Evolutionary conservation across 257 asterid genomes (phyloP).

Genomic region (Penstemon barbatus): DNA sequence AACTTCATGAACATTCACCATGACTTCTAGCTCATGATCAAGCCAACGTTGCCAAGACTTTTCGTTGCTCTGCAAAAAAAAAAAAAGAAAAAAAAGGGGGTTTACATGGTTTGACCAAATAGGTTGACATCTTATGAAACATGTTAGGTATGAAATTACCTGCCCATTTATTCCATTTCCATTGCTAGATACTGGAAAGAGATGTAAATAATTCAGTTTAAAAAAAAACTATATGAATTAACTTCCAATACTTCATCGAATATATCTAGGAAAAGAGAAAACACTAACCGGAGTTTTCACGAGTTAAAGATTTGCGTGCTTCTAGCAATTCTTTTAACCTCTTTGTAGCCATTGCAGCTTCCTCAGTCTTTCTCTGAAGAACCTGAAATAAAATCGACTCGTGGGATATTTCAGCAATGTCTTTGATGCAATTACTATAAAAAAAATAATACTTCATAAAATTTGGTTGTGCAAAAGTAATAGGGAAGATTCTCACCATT

Average conservation of each 20-base stretch:
- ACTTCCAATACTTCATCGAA: not conserved
- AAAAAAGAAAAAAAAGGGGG: not conserved
- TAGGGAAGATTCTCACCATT: conserved; percentile 56
- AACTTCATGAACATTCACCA: conserved; percentile 99
- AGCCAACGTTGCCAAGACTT: conserved; percentile 92
- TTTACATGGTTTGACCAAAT: conserved; percentile 24
- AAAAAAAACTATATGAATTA: not conserved
- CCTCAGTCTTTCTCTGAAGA: conserved; percentile 98
- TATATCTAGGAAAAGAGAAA: not conserved
- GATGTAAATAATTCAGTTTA: conserved; percentile 7
- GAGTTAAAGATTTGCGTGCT: conserved; percentile 88
- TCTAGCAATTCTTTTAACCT: conserved; percentile 96
- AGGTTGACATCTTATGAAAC: conserved; percentile 17
- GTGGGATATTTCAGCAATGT: conserved; percentile 9
- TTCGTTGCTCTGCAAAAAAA: conserved; percentile 64
- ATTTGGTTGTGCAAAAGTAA: not conserved
- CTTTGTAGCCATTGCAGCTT: conserved; percentile 99
- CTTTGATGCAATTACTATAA: not conserved
- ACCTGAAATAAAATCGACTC: conserved; percentile 56
- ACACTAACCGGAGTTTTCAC: conserved; percentile 76
- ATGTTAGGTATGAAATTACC: conserved; percentile 43
- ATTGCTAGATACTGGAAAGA: conserved; percentile 65
- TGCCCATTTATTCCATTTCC: conserved; percentile 76
- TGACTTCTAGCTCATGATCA: conserved; percentile 95
- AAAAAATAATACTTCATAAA: not conserved